Evolutionary conservation across 108 stramenopile genomes (phyloP), one percentile per base, ranked within the genome.

Genomic region (Cyclotella sp.): DNA sequence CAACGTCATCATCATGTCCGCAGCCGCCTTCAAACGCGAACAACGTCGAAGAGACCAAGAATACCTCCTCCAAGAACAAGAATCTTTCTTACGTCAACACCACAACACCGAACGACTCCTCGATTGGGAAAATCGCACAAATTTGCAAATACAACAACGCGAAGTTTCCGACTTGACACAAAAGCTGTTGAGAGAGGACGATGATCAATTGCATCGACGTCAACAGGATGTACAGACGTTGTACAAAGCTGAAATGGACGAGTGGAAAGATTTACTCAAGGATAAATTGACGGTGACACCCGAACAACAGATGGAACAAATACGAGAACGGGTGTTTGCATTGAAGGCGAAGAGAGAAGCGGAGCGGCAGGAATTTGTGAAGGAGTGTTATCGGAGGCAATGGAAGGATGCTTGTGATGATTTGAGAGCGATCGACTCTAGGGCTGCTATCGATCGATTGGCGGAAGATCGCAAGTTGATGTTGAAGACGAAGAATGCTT

Each of bases 361-460:
- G 7, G 83, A 84, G 27, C 51, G 86, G 6, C 59, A 70, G 34
- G 67, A 88, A 49, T 89, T 81, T 52, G 87, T 91, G 0, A 64
- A 81, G 58, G 61, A 86, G 40, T 87, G 86, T 59, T 89, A 86
- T 75, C 71, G 87, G 34, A 52, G 78, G 45, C 91, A 90, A 66
- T 91, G 89, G 90, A 74, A 83, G 0, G 90, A 88, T 53, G 57
- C 84, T 28, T 86, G 87, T 64, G 91, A 92, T 28, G 90, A 89
- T n/a, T 73, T 90, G 24, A 83, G 91, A 34, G 85, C 79, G 60
- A 66, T 90, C 16, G 84, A 91, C 54, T 84, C 84, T 10, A 81
- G 82, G 45, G 86, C 83, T 12, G 79, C 68, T 24, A 34, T 86
- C 29, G 64, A 84, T 55, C 72, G 81, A 30, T 55, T 84, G 27